These are phyloP conservation scores for Mrakia frigida DNA, from an alignment of 768 basidiomycete genomes.

Conservation along the genomic window DNA sequence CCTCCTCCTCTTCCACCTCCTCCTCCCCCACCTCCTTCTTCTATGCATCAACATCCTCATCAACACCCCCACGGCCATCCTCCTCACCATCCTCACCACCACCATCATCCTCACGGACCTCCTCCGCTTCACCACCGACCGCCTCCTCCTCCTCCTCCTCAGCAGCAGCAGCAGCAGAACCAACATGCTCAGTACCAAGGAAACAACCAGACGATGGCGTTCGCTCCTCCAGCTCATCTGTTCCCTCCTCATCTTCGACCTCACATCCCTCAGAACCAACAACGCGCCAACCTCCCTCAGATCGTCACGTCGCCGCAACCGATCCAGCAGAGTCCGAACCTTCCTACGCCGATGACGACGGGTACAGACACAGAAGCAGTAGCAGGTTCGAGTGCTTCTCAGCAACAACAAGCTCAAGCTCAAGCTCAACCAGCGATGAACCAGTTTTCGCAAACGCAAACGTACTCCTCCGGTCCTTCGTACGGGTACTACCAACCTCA, in stretches of 20 bases:
- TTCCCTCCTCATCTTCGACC: constrained; percentile 6
- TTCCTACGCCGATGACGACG: neutral
- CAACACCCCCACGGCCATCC: neutral
- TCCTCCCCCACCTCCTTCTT: neutral
- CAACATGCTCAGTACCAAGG: too few relatives aligned
- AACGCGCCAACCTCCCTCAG: constrained; percentile 8
- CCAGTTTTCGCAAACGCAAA: neutral
- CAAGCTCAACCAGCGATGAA: constrained; percentile 14
- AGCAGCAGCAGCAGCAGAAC: too few relatives aligned
- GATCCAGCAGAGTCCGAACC: neutral
- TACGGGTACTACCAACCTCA: neutral
- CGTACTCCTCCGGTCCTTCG: neutral
- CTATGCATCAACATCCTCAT: neutral
- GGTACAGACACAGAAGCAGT: too few relatives aligned
- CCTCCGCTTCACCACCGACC: neutral
- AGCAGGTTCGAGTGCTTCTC: too few relatives aligned
- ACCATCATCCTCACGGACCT: neutral
- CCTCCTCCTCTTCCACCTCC: neutral
- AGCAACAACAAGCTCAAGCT: neutral
- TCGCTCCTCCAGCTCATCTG: neutral
- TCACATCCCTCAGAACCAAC: neutral
- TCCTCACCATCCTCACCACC: too few relatives aligned
- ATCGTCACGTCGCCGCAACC: constrained; percentile 4
- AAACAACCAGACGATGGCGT: too few relatives aligned
- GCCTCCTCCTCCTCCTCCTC: neutral